Conservation (phyloP, 2,329 filamentous ascomycete species). For the Scedosporium boydii region DNA sequence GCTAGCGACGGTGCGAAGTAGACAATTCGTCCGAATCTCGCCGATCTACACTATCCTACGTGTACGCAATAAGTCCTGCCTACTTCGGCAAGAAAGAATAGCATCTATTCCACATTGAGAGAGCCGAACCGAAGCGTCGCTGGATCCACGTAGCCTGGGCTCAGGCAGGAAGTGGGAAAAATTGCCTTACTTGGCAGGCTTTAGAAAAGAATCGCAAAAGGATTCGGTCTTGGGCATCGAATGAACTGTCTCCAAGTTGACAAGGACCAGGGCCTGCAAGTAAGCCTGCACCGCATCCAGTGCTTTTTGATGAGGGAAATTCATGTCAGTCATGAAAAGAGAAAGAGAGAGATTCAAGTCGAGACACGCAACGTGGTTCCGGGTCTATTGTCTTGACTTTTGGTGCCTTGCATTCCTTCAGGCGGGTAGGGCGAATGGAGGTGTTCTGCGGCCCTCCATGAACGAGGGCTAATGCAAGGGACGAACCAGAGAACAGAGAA, state of each 20-base stretch:
- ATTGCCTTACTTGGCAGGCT: too few relatives aligned
- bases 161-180: too few relatives aligned
- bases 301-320: neutral
- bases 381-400: neutral
- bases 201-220: too few relatives aligned
- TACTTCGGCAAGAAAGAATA: neutral
- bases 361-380: neutral
- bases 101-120: neutral
- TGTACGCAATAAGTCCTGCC: neutral
- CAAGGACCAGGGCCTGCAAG: neutral
- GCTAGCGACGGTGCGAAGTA: neutral
- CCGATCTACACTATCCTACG: neutral
- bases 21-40: neutral
- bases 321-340: neutral
- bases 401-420: conserved; percentile 4
- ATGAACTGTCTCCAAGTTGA: neutral
- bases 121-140: neutral
- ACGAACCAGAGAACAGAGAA: neutral
- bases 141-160: neutral
- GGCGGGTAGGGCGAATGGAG: neutral
- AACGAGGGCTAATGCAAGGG: conserved; percentile 5
- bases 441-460: neutral
- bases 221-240: neutral
- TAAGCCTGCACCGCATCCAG: neutral
- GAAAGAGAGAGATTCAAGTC: neutral